phyloP scores from a whole-genome alignment of 2,329 filamentous ascomycete species.

The Phoma sp. region DNA sequence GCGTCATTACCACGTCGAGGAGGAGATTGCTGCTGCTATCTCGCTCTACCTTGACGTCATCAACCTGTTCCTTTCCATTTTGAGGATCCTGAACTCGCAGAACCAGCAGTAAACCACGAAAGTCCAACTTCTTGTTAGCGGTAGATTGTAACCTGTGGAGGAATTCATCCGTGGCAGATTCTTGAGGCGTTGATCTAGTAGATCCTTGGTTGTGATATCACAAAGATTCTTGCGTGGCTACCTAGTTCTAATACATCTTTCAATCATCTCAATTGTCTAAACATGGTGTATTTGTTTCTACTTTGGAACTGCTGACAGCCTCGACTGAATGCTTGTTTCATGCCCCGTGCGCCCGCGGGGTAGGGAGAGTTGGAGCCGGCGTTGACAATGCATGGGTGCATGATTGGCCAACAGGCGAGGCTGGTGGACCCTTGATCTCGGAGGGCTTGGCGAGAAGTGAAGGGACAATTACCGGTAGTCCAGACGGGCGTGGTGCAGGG shows the following conservation, averaged over 20 bases:
- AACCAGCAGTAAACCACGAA: slow-evolving; percentile 74
- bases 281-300: not conserved
- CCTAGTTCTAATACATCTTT: not conserved
- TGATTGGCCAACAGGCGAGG: slow-evolving; percentile 13
- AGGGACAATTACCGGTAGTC: slow-evolving; percentile 52
- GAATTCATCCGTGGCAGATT: no score
- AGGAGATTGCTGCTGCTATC: slow-evolving; percentile 95
- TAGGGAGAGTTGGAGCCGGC: slow-evolving; percentile 6
- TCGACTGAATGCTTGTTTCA: not conserved
- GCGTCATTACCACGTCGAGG: slow-evolving; percentile 95
- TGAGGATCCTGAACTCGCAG: slow-evolving; percentile 95
- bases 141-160: not conserved
- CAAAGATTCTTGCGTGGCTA: not conserved
- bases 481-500: slow-evolving; percentile 11
- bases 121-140: not conserved
- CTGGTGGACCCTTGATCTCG: slow-evolving; percentile 18
- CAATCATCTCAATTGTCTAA: not conserved
- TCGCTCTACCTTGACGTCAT: slow-evolving; percentile 95
- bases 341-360: slow-evolving; percentile 14
- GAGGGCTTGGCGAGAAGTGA: slow-evolving; percentile 24
- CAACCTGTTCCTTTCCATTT: slow-evolving; percentile 94
- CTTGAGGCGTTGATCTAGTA: no score
- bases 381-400: slow-evolving; percentile 17
- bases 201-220: no score
- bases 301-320: not conserved